phyloP scores from a whole-genome alignment of 2,329 filamentous ascomycete species.

The Calonectria hawksworthii region DNA sequence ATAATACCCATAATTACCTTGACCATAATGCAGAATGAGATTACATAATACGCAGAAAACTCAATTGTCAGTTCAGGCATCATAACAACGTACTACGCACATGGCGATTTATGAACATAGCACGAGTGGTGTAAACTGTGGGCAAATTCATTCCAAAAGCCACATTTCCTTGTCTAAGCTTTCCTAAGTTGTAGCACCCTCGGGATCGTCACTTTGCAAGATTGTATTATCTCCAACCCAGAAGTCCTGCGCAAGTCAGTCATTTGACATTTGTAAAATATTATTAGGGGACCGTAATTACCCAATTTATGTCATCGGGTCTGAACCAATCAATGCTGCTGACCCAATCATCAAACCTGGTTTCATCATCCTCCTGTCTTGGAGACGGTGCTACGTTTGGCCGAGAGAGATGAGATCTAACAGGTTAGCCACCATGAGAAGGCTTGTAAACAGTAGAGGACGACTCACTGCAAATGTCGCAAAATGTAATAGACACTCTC shows the following conservation, averaged over 20 bases:
- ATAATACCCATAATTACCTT: not conserved
- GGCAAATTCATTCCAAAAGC: not conserved
- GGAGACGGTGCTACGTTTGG: not conserved
- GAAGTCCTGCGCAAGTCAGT: slow-evolving; percentile 21
- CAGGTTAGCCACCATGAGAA: not conserved
- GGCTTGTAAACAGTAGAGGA: not conserved
- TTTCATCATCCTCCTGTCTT: slow-evolving; percentile 7
- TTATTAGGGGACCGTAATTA: not conserved
- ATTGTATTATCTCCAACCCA: slow-evolving; percentile 27
- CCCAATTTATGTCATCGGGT: slow-evolving; percentile 33
- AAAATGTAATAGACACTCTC: slow-evolving; percentile 29
- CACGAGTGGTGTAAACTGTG: not conserved
- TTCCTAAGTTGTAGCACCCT: not conserved
- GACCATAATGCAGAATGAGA: not conserved
- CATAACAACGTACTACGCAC: not conserved
- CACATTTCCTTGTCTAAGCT: not conserved
- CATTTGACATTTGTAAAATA: not conserved
- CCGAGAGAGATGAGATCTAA: slow-evolving; percentile 20
- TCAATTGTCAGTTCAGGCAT: not conserved
- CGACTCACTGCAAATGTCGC: slow-evolving; percentile 30
- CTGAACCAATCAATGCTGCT: slow-evolving; percentile 35
- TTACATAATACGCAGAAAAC: not conserved
- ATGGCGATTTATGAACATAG: not conserved
- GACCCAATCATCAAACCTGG: slow-evolving; percentile 32
- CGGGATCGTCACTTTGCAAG: not conserved